phyloP scores from a whole-genome alignment of 2,329 filamentous ascomycete species.

The Botrytis pseudocinerea region DNA sequence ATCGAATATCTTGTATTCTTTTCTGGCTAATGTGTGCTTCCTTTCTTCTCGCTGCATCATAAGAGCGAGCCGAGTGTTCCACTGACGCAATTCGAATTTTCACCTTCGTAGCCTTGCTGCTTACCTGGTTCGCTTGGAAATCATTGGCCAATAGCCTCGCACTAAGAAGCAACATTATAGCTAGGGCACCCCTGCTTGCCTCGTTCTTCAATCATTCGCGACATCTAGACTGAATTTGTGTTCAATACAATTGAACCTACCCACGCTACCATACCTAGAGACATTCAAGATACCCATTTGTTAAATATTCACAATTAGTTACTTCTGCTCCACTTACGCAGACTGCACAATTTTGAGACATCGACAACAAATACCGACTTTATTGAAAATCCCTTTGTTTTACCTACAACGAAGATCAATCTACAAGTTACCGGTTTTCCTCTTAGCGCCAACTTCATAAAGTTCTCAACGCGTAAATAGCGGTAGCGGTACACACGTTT shows the following conservation, averaged over 20 bases:
- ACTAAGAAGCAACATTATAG: neutral
- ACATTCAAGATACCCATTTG: neutral
- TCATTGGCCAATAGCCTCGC: conserved; percentile 5
- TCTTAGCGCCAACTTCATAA: conserved; percentile 27
- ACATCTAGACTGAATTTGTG: conserved; percentile 5
- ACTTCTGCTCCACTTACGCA: neutral
- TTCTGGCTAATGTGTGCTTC: neutral
- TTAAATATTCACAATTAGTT: neutral
- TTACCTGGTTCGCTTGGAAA: neutral
- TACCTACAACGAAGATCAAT: conserved; percentile 17
- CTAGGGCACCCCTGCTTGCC: neutral
- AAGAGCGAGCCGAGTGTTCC: conserved; percentile 26
- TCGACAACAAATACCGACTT: neutral
- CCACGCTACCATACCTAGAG: too few relatives aligned
- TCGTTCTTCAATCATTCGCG: neutral
- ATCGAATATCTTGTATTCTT: neutral
- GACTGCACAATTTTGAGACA: neutral
- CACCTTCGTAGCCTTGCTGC: neutral
- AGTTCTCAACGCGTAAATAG: conserved; percentile 22
- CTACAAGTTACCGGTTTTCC: neutral
- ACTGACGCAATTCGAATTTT: conserved; percentile 30
- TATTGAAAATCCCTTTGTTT: neutral
- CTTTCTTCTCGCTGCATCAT: conserved; percentile 24
- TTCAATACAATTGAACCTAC: neutral
- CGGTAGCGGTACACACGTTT: conserved; percentile 29